Evolutionary conservation across 495 filamentous ascomycete species (phyloP).

Genomic region (Hypoxylon fragiforme): DNA sequence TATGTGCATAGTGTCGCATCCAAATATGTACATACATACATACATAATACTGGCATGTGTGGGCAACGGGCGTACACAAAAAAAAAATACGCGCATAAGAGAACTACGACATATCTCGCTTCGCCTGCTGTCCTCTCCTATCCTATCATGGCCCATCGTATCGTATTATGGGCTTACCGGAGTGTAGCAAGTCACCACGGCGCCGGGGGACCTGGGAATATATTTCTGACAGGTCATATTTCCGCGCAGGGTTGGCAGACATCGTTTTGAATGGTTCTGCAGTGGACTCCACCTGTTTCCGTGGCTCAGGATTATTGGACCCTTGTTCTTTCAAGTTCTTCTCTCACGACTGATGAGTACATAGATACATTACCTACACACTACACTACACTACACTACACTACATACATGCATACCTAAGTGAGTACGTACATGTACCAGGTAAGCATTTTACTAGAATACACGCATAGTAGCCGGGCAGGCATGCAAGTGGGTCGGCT

Average conservation of each 20-base stretch:
- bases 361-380: no score
- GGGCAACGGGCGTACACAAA: no score
- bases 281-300: conserved; percentile 34
- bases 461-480: conserved; percentile 6
- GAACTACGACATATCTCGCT: conserved; percentile 30
- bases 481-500: conserved; percentile 1
- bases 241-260: conserved; percentile 15
- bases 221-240: conserved; percentile 30
- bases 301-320: conserved; percentile 40
- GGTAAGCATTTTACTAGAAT: no score
- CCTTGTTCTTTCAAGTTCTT: conserved; percentile 17
- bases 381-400: no score
- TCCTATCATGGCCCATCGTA: conserved; percentile 23
- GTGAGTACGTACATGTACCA: conserved; percentile 12
- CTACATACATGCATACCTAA: no score
- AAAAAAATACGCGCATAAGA: conserved; percentile 8
- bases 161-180: conserved; percentile 16
- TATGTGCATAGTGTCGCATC: conserved; percentile 11
- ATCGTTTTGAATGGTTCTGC: conserved; percentile 32
- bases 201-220: conserved; percentile 17
- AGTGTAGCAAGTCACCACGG: conserved; percentile 20
- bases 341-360: no score
- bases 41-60: no score
- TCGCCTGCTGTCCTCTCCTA: conserved; percentile 5
- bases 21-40: conserved; percentile 1